Conservation (phyloP, 805 yeast genomes). For the Kuraishia capsulata region DNA sequence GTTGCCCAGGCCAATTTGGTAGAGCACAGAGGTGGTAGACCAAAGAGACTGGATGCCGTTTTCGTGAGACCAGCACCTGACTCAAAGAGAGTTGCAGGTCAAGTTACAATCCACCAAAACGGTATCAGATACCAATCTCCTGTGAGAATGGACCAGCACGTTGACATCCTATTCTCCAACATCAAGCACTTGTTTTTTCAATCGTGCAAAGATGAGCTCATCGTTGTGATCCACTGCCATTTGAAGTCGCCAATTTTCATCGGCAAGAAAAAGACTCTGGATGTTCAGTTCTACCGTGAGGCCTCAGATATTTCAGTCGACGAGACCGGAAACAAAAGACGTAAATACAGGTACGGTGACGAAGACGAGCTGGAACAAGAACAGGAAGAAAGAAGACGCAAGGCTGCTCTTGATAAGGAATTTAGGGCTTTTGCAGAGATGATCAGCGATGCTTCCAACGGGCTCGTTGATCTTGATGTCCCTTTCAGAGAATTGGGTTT, state of each 20-base stretch:
- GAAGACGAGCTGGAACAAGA: constrained; percentile 98
- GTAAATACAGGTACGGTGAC: constrained; percentile 85
- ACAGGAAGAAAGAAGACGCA: constrained; percentile 93
- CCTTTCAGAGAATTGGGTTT: constrained; percentile 96
- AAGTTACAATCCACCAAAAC: constrained; percentile 85
- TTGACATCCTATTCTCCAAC: constrained; percentile 83
- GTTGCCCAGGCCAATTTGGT: constrained; percentile 83
- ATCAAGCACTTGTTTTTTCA: constrained; percentile 92
- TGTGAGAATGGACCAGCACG: constrained; percentile 72
- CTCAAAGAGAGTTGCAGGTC: constrained; percentile 91
- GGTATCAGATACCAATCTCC: constrained; percentile 93
- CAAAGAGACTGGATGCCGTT: constrained; percentile 79
- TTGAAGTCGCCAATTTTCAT: constrained; percentile 88
- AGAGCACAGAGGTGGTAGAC: constrained; percentile 76
- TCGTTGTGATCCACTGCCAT: constrained; percentile 88
- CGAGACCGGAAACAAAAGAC: constrained; percentile 91
- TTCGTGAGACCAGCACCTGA: constrained; percentile 95
- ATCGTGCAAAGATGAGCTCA: constrained; percentile 89
- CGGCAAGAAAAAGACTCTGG: constrained; percentile 92
- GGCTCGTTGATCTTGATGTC: constrained; percentile 78
- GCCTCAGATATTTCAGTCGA: constrained; percentile 95
- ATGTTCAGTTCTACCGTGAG: constrained; percentile 93
- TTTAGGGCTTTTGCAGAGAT: constrained; percentile 83
- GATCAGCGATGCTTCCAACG: constrained; percentile 81
- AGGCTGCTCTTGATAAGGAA: constrained; percentile 85